phyloP scores from a whole-genome alignment of 164 flowering plant species.

The Akebia trifoliata region DNA sequence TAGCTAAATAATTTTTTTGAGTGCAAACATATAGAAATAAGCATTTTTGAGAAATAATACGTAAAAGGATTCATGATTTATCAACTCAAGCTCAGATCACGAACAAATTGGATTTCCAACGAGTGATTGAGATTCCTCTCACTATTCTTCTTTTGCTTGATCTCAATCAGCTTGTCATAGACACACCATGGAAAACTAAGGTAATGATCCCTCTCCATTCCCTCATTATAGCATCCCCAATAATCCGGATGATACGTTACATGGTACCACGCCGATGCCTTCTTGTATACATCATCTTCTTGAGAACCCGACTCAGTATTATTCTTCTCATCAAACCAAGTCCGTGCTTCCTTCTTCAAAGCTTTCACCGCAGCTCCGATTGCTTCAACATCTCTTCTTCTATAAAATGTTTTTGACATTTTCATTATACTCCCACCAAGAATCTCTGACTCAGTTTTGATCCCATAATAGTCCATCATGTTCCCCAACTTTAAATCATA shows the following conservation, averaged over 20 bases:
- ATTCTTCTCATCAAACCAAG: conserved; percentile 52
- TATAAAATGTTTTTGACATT: conserved; percentile 42
- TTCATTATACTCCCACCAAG: conserved; percentile 56
- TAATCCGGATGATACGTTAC: conserved; percentile 59
- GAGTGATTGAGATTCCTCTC: too few species aligned
- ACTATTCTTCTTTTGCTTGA: conserved; percentile 43
- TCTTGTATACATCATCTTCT: conserved; percentile 35
- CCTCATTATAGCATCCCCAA: conserved; percentile 59
- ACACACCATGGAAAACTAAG: conserved; percentile 83
- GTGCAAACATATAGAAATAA: too few species aligned
- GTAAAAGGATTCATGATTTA: too few species aligned
- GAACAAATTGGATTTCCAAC: too few species aligned
- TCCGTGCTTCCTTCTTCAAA: conserved; percentile 59
- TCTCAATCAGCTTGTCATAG: conserved; percentile 52
- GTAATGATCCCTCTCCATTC: conserved; percentile 45
- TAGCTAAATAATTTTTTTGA: too few species aligned
- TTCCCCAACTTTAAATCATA: conserved; percentile 66
- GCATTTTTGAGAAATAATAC: too few species aligned
- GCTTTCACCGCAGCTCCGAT: conserved; percentile 50
- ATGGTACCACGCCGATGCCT: conserved; percentile 83
- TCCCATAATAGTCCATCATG: conserved; percentile 69
- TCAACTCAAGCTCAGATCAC: too few species aligned
- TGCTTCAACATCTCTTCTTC: conserved; percentile 51
- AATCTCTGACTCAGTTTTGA: conserved; percentile 65
- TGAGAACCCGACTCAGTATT: too few species aligned